phyloP scores from a whole-genome alignment of 441 rosid genomes.

The Cnidoscolus chayamansa region DNA sequence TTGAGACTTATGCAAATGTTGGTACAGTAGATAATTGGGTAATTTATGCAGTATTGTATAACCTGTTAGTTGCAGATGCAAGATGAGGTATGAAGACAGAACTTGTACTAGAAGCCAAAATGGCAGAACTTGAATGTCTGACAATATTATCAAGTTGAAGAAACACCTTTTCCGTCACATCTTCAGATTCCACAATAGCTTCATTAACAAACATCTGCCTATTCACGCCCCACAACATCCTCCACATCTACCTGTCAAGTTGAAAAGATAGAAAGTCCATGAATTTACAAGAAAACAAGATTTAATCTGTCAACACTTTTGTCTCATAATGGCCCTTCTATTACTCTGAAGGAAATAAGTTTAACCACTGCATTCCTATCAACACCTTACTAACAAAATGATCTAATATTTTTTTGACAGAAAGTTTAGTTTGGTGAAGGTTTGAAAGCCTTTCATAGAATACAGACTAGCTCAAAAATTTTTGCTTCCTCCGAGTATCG shows the following conservation, averaged over 20 bases:
- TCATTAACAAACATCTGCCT: slow-evolving; percentile 66
- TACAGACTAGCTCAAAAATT: background rate
- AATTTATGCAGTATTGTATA: slow-evolving; percentile 14
- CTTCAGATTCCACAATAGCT: slow-evolving; percentile 87
- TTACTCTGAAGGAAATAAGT: too few species aligned
- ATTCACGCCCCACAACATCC: slow-evolving; percentile 61
- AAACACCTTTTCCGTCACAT: slow-evolving; percentile 62
- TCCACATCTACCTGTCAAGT: slow-evolving; percentile 43
- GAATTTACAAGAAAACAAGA: background rate
- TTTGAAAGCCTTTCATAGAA: background rate
- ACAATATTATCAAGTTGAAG: slow-evolving; percentile 50
- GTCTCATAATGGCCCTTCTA: too few species aligned
- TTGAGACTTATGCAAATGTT: background rate
- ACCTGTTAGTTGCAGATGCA: slow-evolving; percentile 66
- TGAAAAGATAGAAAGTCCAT: slow-evolving; percentile 1
- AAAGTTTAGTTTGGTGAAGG: background rate
- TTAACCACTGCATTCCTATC: background rate
- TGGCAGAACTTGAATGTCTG: slow-evolving; percentile 42
- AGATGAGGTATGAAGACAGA: slow-evolving; percentile 82
- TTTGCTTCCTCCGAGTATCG: too few species aligned
- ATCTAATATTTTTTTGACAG: background rate
- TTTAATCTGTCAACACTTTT: background rate
- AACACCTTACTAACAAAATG: background rate
- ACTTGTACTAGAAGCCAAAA: slow-evolving; percentile 85
- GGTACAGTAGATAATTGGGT: too few species aligned